These are phyloP conservation scores for Cardamine resedifolia DNA, from an alignment of 345 rosid genomes.

Conservation along the genomic window DNA sequence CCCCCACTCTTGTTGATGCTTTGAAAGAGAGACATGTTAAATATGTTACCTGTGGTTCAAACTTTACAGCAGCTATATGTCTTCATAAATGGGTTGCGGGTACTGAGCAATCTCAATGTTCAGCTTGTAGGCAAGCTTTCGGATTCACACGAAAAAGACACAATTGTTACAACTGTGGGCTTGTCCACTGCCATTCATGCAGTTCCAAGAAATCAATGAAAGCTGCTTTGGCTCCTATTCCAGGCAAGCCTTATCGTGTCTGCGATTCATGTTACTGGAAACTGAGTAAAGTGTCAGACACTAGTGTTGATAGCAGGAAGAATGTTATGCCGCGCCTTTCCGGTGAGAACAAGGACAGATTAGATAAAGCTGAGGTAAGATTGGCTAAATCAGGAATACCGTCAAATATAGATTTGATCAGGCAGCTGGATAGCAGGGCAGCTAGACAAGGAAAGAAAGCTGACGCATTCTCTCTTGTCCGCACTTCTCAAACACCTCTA, in stretches of 20 bases:
- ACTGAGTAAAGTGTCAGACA: constrained; percentile 68
- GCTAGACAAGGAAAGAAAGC: constrained; percentile 84
- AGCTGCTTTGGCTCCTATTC: constrained; percentile 89
- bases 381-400: constrained; percentile 65
- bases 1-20: constrained; percentile 73
- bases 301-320: constrained; percentile 56
- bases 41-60: constrained; percentile 84
- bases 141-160: constrained; percentile 93
- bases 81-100: constrained; percentile 93
- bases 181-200: constrained; percentile 95
- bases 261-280: constrained; percentile 86
- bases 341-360: constrained; percentile 85
- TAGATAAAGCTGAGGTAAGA: constrained; percentile 84
- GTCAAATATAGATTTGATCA: constrained; percentile 84
- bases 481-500: constrained; percentile 69
- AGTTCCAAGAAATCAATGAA: constrained; percentile 77
- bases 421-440: constrained; percentile 91
- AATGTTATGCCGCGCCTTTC: constrained; percentile 77
- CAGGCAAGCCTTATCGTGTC: constrained; percentile 84
- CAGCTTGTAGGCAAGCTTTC: constrained; percentile 89
- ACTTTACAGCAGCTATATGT: constrained; percentile 83
- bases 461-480: constrained; percentile 75
- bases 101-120: constrained; percentile 89
- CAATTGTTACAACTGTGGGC: constrained; percentile 97
- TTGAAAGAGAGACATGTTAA: constrained; percentile 89